phyloP scores from a whole-genome alignment of 1,284 basidiomycete species.

The Schizophyllum commune region DNA sequence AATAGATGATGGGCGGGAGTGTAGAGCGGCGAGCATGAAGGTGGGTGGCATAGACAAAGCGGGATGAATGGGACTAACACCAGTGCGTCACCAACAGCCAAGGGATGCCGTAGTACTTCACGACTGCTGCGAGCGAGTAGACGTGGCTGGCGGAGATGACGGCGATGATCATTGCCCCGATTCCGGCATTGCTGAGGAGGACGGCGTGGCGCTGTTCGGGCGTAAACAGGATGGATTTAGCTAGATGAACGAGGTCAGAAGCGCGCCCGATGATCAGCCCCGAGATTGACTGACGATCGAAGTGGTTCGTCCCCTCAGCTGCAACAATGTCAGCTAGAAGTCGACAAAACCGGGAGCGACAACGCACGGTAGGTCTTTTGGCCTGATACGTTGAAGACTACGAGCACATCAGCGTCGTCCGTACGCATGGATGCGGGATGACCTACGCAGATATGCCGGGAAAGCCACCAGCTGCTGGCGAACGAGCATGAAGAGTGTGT shows the following conservation, averaged over 20 bases:
- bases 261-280: background rate
- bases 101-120: constrained; percentile 51
- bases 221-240: constrained; percentile 49
- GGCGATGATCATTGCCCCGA: constrained; percentile 37
- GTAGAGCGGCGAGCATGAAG: background rate
- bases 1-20: too few relatives aligned
- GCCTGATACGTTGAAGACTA: constrained; percentile 57
- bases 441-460: constrained; percentile 54
- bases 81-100: constrained; percentile 53
- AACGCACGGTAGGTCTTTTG: constrained; percentile 49
- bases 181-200: constrained; percentile 47
- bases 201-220: constrained; percentile 43
- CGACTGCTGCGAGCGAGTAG: constrained; percentile 28
- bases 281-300: constrained; percentile 35
- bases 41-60: background rate
- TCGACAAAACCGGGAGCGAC: background rate
- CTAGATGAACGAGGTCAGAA: constrained; percentile 18
- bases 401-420: background rate
- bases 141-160: constrained; percentile 15
- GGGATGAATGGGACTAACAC: constrained; percentile 28
- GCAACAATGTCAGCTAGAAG: background rate
- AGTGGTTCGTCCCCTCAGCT: constrained; percentile 52
- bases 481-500: constrained; percentile 44
- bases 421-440: background rate
- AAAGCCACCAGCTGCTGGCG: constrained; percentile 71